Percentiles rank a stretch among this genome's conserved stretches.
These are phyloP conservation scores for Cadophora luteo-olivacea DNA, from an alignment of 2,329 filamentous ascomycete genomes.

Conservation along the genomic window DNA sequence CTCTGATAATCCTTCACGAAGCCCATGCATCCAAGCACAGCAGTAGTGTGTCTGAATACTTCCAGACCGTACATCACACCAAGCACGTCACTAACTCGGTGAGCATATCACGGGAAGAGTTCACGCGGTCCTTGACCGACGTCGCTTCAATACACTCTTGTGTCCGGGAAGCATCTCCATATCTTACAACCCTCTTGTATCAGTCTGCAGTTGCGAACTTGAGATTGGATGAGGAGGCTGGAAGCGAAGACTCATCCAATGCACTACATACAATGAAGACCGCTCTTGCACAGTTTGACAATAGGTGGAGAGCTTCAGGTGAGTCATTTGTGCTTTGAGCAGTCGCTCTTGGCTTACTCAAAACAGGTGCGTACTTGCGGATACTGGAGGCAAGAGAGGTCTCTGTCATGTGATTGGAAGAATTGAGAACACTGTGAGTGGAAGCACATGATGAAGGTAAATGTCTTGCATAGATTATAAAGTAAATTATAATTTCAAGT, in stretches of 20 bases:
- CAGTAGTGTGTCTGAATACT: constrained; percentile 14
- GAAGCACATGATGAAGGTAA: neutral
- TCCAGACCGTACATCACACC: constrained; percentile 15
- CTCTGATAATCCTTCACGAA: constrained; percentile 30
- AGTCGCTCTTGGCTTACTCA: constrained; percentile 7
- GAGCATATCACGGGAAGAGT: constrained; percentile 12
- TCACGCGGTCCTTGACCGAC: neutral
- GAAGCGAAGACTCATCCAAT: constrained; percentile 21
- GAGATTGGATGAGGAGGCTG: constrained; percentile 18
- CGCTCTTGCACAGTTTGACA: constrained; percentile 22
- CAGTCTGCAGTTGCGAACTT: constrained; percentile 22
- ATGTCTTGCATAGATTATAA: neutral
- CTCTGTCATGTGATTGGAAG: constrained; percentile 4
- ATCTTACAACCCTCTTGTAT: constrained; percentile 27
- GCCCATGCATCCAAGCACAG: constrained; percentile 19
- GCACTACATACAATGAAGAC: constrained; percentile 20
- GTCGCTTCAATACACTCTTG: constrained; percentile 20
- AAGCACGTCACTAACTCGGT: neutral
- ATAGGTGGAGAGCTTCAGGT: constrained; percentile 31
- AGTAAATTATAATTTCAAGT: neutral
- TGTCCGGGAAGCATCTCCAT: constrained; percentile 28
- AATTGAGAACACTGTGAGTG: too few species aligned
- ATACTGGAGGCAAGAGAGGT: constrained; percentile 32
- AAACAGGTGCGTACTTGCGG: constrained; percentile 26
- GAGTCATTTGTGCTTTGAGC: neutral